These are phyloP conservation scores for Kurtzmaniella quercitrusa DNA, from an alignment of 1,139 yeast species.

Conservation along the genomic window DNA sequence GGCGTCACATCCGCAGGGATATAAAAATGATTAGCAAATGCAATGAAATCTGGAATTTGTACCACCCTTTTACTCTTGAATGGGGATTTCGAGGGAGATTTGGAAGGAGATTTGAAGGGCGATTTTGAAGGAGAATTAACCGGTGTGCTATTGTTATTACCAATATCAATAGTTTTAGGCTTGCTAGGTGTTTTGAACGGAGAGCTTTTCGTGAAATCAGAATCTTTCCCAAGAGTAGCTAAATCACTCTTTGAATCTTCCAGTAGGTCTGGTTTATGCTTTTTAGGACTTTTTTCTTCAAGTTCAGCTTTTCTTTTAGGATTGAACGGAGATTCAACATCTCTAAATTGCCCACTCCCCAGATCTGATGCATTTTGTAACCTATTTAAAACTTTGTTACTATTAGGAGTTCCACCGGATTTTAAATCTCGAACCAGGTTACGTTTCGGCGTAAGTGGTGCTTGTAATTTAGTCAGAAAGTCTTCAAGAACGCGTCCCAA, in stretches of 20 bases:
- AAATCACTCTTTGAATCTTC: too few species aligned
- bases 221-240: too few species aligned
- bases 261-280: not conserved
- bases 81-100: constrained; percentile 6
- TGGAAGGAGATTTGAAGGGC: constrained; percentile 7
- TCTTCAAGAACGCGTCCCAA: constrained; percentile 38
- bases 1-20: constrained; percentile 53
- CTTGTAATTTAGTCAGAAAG: constrained; percentile 33
- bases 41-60: constrained; percentile 48
- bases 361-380: constrained; percentile 14
- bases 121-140: constrained; percentile 10
- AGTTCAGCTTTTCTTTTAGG: constrained; percentile 11
- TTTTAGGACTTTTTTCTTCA: not conserved
- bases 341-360: constrained; percentile 11
- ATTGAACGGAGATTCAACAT: constrained; percentile 31
- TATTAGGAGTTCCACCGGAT: constrained; percentile 8
- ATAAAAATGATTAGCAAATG: constrained; percentile 60
- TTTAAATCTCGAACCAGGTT: constrained; percentile 6
- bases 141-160: not conserved
- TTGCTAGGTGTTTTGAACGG: constrained; percentile 4
- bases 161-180: not conserved
- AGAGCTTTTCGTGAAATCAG: constrained; percentile 5
- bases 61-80: constrained; percentile 15
- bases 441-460: constrained; percentile 5
- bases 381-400: constrained; percentile 23